Percentiles rank a stretch among this genome's conserved stretches.
These are phyloP conservation scores for Phycomyces nitens DNA, from an alignment of 192 early-diverging fungal genomes.

Conservation along the genomic window DNA sequence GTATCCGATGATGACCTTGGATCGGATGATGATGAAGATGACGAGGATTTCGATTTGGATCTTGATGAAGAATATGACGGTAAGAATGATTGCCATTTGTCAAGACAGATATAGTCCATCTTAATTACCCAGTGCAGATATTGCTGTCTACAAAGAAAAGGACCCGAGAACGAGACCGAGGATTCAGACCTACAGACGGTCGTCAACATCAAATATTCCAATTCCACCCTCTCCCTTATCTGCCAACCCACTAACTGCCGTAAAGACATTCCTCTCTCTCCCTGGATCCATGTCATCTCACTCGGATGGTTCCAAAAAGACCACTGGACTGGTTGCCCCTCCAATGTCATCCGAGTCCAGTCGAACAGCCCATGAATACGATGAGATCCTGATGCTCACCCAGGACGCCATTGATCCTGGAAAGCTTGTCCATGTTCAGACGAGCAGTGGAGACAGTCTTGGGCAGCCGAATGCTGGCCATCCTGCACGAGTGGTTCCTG, in stretches of 20 bases:
- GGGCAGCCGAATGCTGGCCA: background rate
- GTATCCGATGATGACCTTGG: background rate
- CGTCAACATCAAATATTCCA: slow-evolving; percentile 14
- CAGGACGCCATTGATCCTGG: slow-evolving; percentile 44
- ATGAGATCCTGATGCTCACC: slow-evolving; percentile 18
- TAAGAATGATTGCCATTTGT: too few relatives aligned
- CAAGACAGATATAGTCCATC: background rate
- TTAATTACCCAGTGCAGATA: background rate
- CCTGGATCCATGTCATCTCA: slow-evolving; percentile 10
- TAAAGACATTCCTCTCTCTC: slow-evolving; percentile 16
- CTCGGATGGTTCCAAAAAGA: background rate
- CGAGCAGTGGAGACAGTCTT: slow-evolving; percentile 31
- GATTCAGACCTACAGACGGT: slow-evolving; percentile 1
- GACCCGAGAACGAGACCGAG: slow-evolving; percentile 3
- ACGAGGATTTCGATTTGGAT: background rate
- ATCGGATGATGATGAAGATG: slow-evolving; percentile 22
- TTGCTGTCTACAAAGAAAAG: background rate
- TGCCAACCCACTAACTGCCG: slow-evolving; percentile 9
- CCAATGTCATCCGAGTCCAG: background rate
- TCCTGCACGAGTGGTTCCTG: slow-evolving; percentile 38
- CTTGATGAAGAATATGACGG: slow-evolving; percentile 25
- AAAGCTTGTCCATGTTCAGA: slow-evolving; percentile 37
- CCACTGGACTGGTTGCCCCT: background rate
- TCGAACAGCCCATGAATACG: background rate
- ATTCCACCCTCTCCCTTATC: background rate